phyloP scores from a whole-genome alignment of 345 rosid species.

The Lenwebbia sp. region DNA sequence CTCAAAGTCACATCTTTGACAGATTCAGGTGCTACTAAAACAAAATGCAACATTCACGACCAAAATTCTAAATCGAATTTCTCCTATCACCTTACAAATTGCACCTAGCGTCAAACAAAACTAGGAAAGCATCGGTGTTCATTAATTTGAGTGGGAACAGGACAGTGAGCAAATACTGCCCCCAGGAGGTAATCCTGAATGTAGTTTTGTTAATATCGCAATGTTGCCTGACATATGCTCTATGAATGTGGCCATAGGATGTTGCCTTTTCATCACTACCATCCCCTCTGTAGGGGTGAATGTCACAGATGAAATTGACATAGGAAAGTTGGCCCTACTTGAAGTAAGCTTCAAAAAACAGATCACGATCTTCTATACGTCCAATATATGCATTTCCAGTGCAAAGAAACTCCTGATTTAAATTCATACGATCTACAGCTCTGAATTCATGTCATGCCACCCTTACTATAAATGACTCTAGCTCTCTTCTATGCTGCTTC shows the following conservation, averaged over 20 bases:
- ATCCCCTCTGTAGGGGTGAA: not conserved
- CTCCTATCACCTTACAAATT: not conserved
- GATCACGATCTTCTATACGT: not conserved
- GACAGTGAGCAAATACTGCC: not conserved
- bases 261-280: not conserved
- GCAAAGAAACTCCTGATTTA: not conserved
- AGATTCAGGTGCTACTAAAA: not conserved
- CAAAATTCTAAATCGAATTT: not conserved
- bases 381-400: not conserved
- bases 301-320: not conserved
- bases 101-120: not conserved
- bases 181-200: not conserved
- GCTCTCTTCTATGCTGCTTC: not conserved
- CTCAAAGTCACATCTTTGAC: not conserved
- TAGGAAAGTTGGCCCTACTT: not conserved
- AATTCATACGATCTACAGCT: not conserved
- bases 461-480: not conserved
- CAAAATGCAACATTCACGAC: not conserved
- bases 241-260: not conserved
- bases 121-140: not conserved
- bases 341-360: not conserved
- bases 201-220: not conserved
- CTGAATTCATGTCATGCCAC: not conserved
- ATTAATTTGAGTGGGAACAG: not conserved
- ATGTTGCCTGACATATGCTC: not conserved